Base-by-base conservation (phyloP, 2,329 filamentous ascomycete genomes). In the Juglanconis oblonga region DNA sequence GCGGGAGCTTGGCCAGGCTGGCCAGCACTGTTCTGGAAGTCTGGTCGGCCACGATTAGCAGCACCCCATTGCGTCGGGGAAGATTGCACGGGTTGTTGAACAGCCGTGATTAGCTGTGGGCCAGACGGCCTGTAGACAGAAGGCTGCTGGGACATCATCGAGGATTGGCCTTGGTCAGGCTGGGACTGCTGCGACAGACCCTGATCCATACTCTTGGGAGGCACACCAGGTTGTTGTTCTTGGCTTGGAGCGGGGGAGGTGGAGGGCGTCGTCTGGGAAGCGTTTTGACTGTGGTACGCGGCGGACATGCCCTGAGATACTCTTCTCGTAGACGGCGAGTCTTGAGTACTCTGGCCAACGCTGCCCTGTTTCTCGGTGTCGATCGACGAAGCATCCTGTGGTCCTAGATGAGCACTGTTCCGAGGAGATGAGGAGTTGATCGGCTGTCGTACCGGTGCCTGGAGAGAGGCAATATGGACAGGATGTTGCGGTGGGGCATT, bases 391-490 rank as follows among this genome's bases (percentile, higher is more conserved):
- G 5, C 10, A 5, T 60, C 61, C 17, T 62, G 57, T 47, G 31
- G 49, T 31, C 50, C 49, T n/a, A 49, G 35, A 32, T 63, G 54
- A 38, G 58, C 47, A 55, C 55, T 61, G 29, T 52, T 35, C 40
- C 33, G 53, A 35, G 62, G 50, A 13, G 62, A 52, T 7, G 42
- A 50, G 40, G 53, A 29, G 33, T 55, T 38, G 57, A 54, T 42
- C 14, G 59, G 47, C 24, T 59, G 54, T 24, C 62, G 54, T 48
- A 14, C 55, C 31, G 44, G 53, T 33, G 62, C 56, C 32, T 62
- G 59, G 29, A 64, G 62, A 17, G 62, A 62, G 10, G 62, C 61
- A 38, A 63, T 63, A 9, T 63, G 61, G 45, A 55, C 54, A 5
- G 61, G 58, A 3, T 61, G 47, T 10, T 63, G 47, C 29, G 55